Conservation (phyloP, 768 basidiomycete genomes). For the Auricularia cornea region DNA sequence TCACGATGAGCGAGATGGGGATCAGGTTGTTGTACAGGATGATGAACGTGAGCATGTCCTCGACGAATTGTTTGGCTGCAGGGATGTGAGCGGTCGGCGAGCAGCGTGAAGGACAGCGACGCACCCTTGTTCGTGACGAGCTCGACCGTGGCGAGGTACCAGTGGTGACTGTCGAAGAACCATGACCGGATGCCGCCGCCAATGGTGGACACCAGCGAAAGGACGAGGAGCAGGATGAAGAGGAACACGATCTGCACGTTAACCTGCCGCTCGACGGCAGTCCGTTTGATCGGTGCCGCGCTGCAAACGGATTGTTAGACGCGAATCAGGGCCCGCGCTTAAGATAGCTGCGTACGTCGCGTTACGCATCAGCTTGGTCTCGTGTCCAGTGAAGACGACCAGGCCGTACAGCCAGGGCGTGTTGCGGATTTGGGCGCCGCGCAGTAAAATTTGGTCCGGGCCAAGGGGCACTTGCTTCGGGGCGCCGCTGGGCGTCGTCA, state of each 20-base stretch:
- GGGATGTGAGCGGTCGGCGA: conserved; percentile 1
- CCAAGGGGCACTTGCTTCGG: conserved; percentile 83
- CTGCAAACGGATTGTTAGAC: background rate
- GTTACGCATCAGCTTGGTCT: conserved; percentile 97
- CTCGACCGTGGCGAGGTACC: conserved; percentile 76
- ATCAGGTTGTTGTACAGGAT: conserved; percentile 99
- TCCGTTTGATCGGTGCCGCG: conserved; percentile 93
- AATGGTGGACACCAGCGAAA: conserved; percentile 86
- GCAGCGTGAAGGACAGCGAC: background rate
- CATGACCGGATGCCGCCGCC: conserved; percentile 87
- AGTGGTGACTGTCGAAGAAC: conserved; percentile 80
- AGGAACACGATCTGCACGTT: conserved; percentile 95
- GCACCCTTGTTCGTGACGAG: conserved; percentile 22
- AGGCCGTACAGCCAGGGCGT: conserved; percentile 95
- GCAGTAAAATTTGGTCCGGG: conserved; percentile 87
- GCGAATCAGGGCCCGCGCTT: conserved; percentile 7
- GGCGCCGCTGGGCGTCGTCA: conserved; percentile 45
- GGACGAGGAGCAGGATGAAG: conserved; percentile 75
- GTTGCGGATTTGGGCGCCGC: conserved; percentile 93
- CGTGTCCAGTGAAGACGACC: conserved; percentile 91
- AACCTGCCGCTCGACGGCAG: conserved; percentile 91
- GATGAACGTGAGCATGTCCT: conserved; percentile 96
- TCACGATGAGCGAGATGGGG: conserved; percentile 97
- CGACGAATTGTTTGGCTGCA: conserved; percentile 11
- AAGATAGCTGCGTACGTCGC: conserved; percentile 57